Evolutionary conservation across 1,284 basidiomycete genomes (phyloP), one percentile per base, ranked within the genome.

Genomic region (Ceratobasidium sp.): DNA sequence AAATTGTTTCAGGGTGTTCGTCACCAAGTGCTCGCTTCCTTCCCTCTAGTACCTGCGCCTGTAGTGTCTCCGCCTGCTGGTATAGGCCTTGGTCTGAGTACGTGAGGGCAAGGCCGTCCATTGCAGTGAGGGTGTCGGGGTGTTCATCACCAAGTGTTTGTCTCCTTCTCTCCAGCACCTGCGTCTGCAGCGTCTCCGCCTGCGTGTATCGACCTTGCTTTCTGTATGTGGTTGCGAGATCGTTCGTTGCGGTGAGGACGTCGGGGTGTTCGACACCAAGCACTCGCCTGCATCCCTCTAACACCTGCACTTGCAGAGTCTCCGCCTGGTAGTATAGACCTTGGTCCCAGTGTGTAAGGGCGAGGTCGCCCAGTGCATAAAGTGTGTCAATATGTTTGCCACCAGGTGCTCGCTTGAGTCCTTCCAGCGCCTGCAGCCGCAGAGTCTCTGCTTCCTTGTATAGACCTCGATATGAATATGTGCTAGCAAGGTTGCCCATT

Each of bases 231-330:
- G 0, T n/a, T 2, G 75, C 75, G 17, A 77, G 65, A 1, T 23
- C 23, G 20, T 20, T 6, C 46, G n/a, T 44, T 10, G 48, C 65
- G 13, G 9, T 23, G 9, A 77, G 20, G 9, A 46, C 69, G 33
- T 52, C 48, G 52, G 52, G 65, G 48, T 77, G 65, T 33, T 50
- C 26, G 13, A 2, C n/a, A 6, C 73, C 73, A 26, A 44, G 61
- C 6, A 4, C 33, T 15, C 7, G 4, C 26, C 6, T 28, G 20
- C 50, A 1, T 28, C 26, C 28, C 62, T 76, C 61, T n/a, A 48
- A 38, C 3, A 54, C 73, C 28, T 76, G 23, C 17, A 10, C 13
- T 23, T 48, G 23, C 4, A 33, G 33, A 1, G 33, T 33, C 33
- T 33, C 33, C 4, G 33, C 33, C 33, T 33, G 33, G 2, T 33